Evolutionary conservation across 495 filamentous ascomycete species (phyloP).

Genomic region (Evernia prunastri): DNA sequence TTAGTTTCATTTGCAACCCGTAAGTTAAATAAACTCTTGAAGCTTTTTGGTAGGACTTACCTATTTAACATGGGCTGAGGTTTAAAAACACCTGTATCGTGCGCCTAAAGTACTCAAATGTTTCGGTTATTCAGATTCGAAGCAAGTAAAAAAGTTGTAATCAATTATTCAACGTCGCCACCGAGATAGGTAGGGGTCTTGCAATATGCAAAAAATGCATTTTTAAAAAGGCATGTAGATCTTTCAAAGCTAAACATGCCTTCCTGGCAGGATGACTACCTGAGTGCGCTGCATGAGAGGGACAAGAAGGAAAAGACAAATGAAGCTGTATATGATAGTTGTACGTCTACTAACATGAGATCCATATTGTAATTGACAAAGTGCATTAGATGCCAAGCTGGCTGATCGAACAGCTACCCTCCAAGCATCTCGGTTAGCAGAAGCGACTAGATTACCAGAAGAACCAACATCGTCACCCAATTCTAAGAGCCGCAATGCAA

Average conservation of each 20-base stretch:
- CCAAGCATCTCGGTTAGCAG: conserved; percentile 32
- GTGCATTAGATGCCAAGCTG: conserved; percentile 55
- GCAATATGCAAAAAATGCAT: background rate
- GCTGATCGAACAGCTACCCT: conserved; percentile 58
- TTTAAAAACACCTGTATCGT: too few relatives aligned
- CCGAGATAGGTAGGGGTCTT: background rate
- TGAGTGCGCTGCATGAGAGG: conserved; percentile 46
- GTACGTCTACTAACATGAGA: conserved; percentile 29
- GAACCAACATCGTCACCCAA: conserved; percentile 25
- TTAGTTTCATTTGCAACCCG: too few relatives aligned
- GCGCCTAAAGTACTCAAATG: too few relatives aligned
- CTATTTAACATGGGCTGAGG: too few relatives aligned
- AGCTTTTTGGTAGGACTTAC: too few relatives aligned
- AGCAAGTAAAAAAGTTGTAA: background rate
- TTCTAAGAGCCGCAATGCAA: conserved; percentile 15
- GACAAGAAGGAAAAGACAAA: conserved; percentile 55
- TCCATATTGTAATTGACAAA: conserved; percentile 12
- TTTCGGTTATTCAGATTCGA: too few relatives aligned
- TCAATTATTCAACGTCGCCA: background rate
- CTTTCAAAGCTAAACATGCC: conserved; percentile 32
- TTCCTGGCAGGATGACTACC: conserved; percentile 54
- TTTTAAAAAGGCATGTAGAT: background rate
- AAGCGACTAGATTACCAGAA: conserved; percentile 33
- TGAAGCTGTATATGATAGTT: conserved; percentile 49
- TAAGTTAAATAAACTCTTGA: too few relatives aligned